phyloP scores from a whole-genome alignment of 179 eudicot species.

The Drosera spatulata region DNA sequence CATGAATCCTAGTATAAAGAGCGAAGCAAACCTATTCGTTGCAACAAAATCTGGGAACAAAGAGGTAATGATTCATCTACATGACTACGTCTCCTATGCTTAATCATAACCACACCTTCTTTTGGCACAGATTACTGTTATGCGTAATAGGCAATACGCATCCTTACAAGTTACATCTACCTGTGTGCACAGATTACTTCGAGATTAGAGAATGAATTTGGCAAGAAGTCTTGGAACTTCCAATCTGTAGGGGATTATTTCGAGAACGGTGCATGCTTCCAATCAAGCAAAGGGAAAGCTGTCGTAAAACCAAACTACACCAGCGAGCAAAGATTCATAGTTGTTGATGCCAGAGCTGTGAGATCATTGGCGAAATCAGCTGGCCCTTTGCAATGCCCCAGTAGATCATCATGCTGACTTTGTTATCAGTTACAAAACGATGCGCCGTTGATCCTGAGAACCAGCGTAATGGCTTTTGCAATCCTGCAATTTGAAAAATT shows the following conservation, averaged over 20 bases:
- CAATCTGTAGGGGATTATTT: conserved; percentile 52
- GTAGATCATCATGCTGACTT: conserved; percentile 29
- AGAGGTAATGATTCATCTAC: conserved; percentile 32
- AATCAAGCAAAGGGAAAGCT: conserved; percentile 17
- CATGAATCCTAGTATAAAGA: conserved; percentile 72
- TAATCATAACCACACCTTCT: not conserved
- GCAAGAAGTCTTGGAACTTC: conserved; percentile 22
- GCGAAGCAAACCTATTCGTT: conserved; percentile 72
- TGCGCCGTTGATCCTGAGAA: too few species aligned
- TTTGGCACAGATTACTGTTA: not conserved
- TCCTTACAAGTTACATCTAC: not conserved
- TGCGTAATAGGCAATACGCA: not conserved
- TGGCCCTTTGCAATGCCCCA: conserved; percentile 48
- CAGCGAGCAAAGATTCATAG: conserved; percentile 36
- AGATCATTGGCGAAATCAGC: conserved; percentile 52
- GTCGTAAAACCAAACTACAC: conserved; percentile 48
- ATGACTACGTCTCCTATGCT: not conserved
- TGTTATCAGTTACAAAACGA: too few species aligned
- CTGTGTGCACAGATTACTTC: conserved; percentile 33
- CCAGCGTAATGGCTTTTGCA: too few species aligned
- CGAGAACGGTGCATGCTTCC: conserved; percentile 72
- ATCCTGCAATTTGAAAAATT: too few species aligned
- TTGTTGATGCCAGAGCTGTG: conserved; percentile 45
- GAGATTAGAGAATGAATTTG: conserved; percentile 19
- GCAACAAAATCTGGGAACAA: conserved; percentile 44